These are phyloP conservation scores for Brettanomyces nanus DNA, from an alignment of 805 yeast genomes.

Conservation along the genomic window DNA sequence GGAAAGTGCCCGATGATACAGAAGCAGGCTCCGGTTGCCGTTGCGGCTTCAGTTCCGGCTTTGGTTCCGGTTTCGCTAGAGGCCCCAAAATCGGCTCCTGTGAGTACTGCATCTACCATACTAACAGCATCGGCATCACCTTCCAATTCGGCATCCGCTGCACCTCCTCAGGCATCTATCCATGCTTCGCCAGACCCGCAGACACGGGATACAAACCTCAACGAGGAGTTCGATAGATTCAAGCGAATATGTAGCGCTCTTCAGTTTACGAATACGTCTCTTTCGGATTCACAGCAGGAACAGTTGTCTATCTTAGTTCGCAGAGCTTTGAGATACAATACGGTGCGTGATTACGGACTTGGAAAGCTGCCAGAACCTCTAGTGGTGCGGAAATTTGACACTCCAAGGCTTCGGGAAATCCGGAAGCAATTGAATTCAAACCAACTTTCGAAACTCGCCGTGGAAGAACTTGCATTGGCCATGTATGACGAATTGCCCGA, in stretches of 20 bases:
- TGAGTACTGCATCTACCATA: not conserved
- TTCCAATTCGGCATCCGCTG: not conserved
- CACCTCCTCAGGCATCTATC: too few relatives aligned
- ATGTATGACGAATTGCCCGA: constrained; percentile 88
- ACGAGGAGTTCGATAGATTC: constrained; percentile 16
- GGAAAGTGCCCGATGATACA: not conserved
- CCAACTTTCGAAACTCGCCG: constrained; percentile 44
- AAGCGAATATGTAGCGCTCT: constrained; percentile 7
- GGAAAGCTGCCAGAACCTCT: constrained; percentile 76
- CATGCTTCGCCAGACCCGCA: not conserved
- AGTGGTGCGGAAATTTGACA: constrained; percentile 66
- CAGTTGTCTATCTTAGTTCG: constrained; percentile 40
- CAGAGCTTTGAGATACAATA: constrained; percentile 35
- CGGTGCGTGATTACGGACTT: constrained; percentile 39
- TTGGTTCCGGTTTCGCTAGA: too few relatives aligned
- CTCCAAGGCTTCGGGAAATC: constrained; percentile 80
- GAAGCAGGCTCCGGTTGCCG: not conserved
- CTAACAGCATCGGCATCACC: not conserved
- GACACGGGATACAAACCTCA: constrained; percentile 12
- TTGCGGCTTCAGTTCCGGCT: too few relatives aligned
- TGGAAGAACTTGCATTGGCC: constrained; percentile 74
- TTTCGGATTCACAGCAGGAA: constrained; percentile 2
- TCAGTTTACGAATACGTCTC: constrained; percentile 1
- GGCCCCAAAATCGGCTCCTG: too few relatives aligned
- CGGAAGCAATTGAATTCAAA: constrained; percentile 64